Conservation (phyloP, 1,284 basidiomycete species). For the Microbotryum lychnidis-dioicae region DNA sequence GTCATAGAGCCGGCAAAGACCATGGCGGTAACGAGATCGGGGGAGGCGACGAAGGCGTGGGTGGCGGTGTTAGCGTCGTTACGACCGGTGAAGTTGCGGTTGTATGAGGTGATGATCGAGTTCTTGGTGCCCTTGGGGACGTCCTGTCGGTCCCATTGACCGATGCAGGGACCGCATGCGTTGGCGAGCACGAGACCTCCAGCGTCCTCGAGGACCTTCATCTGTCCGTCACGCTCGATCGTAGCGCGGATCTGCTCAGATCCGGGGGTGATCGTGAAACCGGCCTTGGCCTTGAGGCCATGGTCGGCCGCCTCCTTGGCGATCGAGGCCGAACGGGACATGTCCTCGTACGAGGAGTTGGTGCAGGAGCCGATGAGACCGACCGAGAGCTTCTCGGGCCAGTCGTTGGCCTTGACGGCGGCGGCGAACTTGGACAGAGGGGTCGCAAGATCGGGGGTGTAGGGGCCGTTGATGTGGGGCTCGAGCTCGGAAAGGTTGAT, state of each 20-base stretch:
- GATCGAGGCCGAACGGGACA: conserved; percentile 94
- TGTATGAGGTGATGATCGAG: conserved; percentile 94
- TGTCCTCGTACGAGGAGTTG: conserved; percentile 99
- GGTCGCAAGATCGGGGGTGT: conserved; percentile 91
- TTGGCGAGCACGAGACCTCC: conserved; percentile 95
- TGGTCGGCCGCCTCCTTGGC: conserved; percentile 78
- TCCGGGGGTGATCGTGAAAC: conserved; percentile 96
- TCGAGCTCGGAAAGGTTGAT: conserved; percentile 95
- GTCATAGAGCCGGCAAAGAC: conserved; percentile 86
- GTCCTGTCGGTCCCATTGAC: conserved; percentile 96
- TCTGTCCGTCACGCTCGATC: conserved; percentile 91
- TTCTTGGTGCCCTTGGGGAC: conserved; percentile 94
- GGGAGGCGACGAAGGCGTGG: conserved; percentile 96
- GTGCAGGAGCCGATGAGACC: conserved; percentile 98
- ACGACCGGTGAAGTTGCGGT: conserved; percentile 99
- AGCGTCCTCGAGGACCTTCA: conserved; percentile 72
- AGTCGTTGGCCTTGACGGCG: conserved; percentile 89
- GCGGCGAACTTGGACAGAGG: conserved; percentile 91
- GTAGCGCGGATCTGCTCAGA: conserved; percentile 98
- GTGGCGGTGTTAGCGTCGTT: conserved; percentile 99
- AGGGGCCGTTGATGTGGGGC: conserved; percentile 98
- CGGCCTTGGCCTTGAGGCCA: conserved; percentile 81
- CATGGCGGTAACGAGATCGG: conserved; percentile 96
- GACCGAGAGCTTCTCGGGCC: conserved; percentile 96
- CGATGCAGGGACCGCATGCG: conserved; percentile 97